Evolutionary conservation across 2,329 filamentous ascomycete genomes (phyloP), one percentile per base, ranked within the genome.

Genomic region (Aspergillus fumigatus): DNA sequence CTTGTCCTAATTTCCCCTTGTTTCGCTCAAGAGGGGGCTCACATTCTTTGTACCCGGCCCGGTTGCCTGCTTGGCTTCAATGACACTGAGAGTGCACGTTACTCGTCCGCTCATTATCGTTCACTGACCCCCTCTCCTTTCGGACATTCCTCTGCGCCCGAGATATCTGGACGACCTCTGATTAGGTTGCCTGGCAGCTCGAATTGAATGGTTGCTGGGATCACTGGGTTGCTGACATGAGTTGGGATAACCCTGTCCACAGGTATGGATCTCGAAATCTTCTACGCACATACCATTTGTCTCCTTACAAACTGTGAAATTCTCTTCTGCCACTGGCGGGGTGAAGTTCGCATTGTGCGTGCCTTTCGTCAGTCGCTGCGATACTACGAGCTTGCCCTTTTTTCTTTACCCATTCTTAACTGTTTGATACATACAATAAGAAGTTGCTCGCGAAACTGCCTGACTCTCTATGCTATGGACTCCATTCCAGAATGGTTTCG

Each of bases 191-290:
- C 67, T 68, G 70, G 66, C 67, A 66, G 65, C 65, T 71, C 57
- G 58, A 65, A 54, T 67, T 74, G 63, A 65, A 74, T 75, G 73
- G 69, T 73, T 70, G 71, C 69, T 67, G 64, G 67, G 67, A 62
- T 67, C 64, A 62, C 50, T 59, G 53, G 62, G 63, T 68, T 70
- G 73, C 72, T 74, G 74, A 73, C 72, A 77, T 77, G 75, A 77
- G 70, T 75, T 77, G 73, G 73, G 75, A 77, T 73, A 70, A 73
- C 58, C 74, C 75, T 65, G 70, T 75, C 66, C 73, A 77, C 70
- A 77, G 75, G 75, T 77, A 72, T 71, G 73, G 21, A 27, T 48
- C 21, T 7, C n/a, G 23, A 26, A 47, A 21, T 41, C 45, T 48
- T 27, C 21, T 43, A 32, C 19, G 29, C 21, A 47, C 45, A 23